phyloP scores from a whole-genome alignment of 2,329 filamentous ascomycete genomes.

The Blastomyces silverae region DNA sequence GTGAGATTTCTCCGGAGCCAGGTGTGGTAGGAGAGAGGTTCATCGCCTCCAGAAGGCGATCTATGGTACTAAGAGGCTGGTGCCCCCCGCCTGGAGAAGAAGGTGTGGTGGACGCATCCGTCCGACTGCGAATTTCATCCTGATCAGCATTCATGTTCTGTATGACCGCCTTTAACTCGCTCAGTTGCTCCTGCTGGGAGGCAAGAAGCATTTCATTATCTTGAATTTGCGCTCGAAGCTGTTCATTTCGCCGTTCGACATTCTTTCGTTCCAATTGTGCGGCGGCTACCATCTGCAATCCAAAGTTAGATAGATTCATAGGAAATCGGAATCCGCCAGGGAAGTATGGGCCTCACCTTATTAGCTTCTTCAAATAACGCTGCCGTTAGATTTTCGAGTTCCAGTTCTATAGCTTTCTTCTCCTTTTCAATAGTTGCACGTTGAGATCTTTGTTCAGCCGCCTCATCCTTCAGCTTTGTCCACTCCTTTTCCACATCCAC shows the following conservation, averaged over 20 bases:
- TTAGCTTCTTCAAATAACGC: conserved; percentile 98
- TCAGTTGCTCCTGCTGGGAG: conserved; percentile 87
- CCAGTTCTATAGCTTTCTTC: conserved; percentile 84
- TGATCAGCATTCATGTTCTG: conserved; percentile 66
- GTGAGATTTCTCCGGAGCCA: conserved; percentile 48
- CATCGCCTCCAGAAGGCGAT: conserved; percentile 55
- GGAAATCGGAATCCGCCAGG: conserved; percentile 1
- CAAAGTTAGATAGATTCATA: conserved; percentile 15
- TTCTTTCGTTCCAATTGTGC: conserved; percentile 79
- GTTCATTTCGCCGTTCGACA: conserved; percentile 76
- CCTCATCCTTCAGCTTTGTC: conserved; percentile 49
- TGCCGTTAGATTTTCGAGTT: conserved; percentile 82
- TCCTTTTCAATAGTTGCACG: conserved; percentile 64
- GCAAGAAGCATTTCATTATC: conserved; percentile 80
- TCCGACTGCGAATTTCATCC: conserved; percentile 63
- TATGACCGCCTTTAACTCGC: conserved; percentile 86
- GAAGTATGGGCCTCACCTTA: conserved; percentile 47
- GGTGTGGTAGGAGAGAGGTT: conserved; percentile 47
- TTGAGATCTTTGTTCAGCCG: conserved; percentile 60
- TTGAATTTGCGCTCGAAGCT: conserved; percentile 73
- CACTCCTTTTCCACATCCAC: conserved; percentile 69
- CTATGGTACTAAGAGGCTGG: conserved; percentile 48
- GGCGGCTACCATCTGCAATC: conserved; percentile 71
- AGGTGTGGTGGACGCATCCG: conserved; percentile 62
- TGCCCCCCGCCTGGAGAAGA: conserved; percentile 66